Conservation (phyloP, 2,329 filamentous ascomycete species). For the Knufia fluminis region DNA sequence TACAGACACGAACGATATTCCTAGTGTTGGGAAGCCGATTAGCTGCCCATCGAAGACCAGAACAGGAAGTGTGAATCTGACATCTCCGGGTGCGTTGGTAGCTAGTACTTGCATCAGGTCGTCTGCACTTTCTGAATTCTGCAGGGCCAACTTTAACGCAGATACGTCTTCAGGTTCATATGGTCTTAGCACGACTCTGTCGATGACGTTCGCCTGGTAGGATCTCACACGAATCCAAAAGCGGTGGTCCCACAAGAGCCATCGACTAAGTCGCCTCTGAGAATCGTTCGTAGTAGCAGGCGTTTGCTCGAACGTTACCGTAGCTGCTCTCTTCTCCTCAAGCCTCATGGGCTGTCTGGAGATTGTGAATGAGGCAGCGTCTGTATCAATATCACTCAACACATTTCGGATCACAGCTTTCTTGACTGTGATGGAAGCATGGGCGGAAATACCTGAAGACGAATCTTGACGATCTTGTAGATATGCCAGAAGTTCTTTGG, state of each 20-base stretch:
- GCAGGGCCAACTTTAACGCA: conserved; percentile 1
- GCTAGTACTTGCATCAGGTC: conserved; percentile 10
- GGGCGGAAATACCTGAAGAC: too few relatives aligned
- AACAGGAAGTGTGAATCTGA: conserved; percentile 19
- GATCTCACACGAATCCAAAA: conserved; percentile 13
- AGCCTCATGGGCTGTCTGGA: too few relatives aligned
- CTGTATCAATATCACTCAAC: too few relatives aligned
- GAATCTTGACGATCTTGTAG: not conserved
- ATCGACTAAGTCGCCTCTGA: not conserved
- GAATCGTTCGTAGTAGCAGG: too few relatives aligned
- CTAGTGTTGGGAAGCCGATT: conserved; percentile 18
- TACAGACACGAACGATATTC: not conserved
- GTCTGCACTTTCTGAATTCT: not conserved
- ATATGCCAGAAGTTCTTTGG: not conserved
- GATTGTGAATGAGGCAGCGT: too few relatives aligned
- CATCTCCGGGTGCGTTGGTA: conserved; percentile 16
- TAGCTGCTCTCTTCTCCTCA: too few relatives aligned
- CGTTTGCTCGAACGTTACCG: too few relatives aligned
- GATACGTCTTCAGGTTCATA: conserved; percentile 12
- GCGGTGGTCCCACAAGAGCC: conserved; percentile 1
- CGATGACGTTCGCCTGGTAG: not conserved
- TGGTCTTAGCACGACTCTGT: conserved; percentile 12
- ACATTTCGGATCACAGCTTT: too few relatives aligned
- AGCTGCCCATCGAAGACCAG: conserved; percentile 12
- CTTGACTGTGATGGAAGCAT: too few relatives aligned